Conservation (phyloP, 345 rosid genomes). For the Lenwebbia sp. region DNA sequence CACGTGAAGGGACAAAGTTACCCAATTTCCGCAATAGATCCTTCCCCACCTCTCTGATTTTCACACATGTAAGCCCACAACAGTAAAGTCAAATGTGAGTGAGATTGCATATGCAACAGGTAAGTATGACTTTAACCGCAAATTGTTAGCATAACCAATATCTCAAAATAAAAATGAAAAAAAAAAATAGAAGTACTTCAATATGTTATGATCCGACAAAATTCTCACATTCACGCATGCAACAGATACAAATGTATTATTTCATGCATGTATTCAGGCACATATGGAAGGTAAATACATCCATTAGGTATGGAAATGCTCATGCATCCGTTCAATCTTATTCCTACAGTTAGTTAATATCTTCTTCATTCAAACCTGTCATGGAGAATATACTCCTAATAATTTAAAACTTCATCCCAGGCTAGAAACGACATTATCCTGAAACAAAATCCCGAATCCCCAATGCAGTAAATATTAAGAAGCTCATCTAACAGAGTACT, state of each 20-base stretch:
- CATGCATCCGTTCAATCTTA: neutral
- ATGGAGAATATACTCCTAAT: neutral
- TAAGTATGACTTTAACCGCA: neutral
- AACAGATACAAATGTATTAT: neutral
- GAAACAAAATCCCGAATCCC: neutral
- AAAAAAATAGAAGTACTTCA: neutral
- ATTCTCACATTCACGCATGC: neutral
- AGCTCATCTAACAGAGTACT: neutral
- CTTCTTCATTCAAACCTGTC: neutral
- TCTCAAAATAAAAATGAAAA: neutral
- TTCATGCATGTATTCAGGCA: neutral
- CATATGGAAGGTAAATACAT: neutral
- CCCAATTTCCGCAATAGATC: neutral
- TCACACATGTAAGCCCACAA: neutral
- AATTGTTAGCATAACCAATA: neutral
- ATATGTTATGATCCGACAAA: neutral
- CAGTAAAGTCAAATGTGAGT: neutral
- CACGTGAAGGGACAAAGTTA: neutral
- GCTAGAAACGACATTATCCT: neutral
- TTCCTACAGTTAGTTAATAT: neutral
- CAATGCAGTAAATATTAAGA: neutral
- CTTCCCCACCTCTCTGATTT: neutral
- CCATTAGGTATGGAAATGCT: neutral
- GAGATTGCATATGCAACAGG: neutral
- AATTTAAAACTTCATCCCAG: neutral